phyloP scores from a whole-genome alignment of 495 filamentous ascomycete genomes.

The Penicillium antarcticum region DNA sequence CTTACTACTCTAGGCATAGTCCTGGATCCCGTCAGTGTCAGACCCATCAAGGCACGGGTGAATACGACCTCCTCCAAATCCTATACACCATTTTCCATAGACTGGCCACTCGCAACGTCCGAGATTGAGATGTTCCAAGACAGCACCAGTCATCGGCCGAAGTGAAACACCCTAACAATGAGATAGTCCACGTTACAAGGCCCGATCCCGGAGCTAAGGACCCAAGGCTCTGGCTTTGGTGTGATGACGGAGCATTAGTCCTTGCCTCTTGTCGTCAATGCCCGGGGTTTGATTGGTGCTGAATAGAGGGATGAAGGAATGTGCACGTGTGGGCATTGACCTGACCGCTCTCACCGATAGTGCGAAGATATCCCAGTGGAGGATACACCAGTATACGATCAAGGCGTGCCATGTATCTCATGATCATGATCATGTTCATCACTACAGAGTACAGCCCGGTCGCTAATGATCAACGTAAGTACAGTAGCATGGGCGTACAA shows the following conservation, averaged over 20 bases:
- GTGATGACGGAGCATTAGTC: slow-evolving; percentile 22
- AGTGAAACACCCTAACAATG: not conserved
- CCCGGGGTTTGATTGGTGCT: slow-evolving; percentile 11
- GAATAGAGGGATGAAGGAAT: not conserved
- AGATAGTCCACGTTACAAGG: slow-evolving; percentile 4
- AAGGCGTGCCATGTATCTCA: not conserved
- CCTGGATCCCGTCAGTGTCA: not conserved
- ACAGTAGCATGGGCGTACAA: too few species aligned
- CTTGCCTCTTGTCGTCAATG: slow-evolving; percentile 10
- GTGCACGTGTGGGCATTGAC: not conserved
- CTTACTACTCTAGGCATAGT: slow-evolving; percentile 1
- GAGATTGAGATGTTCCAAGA: not conserved
- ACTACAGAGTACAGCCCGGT: not conserved
- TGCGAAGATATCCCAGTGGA: not conserved
- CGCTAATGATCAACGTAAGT: slow-evolving; percentile 2
- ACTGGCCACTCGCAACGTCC: too few species aligned
- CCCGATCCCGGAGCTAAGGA: slow-evolving; percentile 12
- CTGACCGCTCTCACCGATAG: slow-evolving; percentile 2
- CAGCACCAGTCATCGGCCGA: not conserved
- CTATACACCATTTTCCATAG: too few species aligned
- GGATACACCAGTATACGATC: not conserved
- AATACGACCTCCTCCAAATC: too few species aligned
- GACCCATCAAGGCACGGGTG: not conserved
- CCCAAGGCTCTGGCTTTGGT: slow-evolving; percentile 17
- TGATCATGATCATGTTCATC: not conserved